A percentile compares a stretch with the other conserved stretches of the same genome.
Conservation (phyloP, 495 filamentous ascomycete species). For the Thermothielavioides terrestris region DNA sequence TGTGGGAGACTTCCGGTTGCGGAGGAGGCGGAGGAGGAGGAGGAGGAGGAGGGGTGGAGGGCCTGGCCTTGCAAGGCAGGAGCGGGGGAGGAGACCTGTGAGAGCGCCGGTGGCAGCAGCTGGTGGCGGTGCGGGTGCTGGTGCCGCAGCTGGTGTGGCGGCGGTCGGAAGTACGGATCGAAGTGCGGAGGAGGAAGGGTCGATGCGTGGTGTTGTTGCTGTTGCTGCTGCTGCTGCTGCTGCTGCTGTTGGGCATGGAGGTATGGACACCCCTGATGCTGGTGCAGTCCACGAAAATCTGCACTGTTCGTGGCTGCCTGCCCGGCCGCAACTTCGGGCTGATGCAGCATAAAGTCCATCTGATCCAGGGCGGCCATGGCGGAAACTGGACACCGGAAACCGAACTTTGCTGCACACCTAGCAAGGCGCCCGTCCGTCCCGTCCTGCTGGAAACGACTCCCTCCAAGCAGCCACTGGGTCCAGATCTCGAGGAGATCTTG, state of each 20-base stretch:
- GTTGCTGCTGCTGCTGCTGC: slow-evolving; percentile 2
- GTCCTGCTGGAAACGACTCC: too few relatives aligned
- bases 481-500: too few relatives aligned
- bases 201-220: slow-evolving; percentile 9
- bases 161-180: not conserved
- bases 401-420: too few relatives aligned
- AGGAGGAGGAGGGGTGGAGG: not conserved
- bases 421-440: too few relatives aligned
- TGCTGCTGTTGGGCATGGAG: slow-evolving; percentile 1
- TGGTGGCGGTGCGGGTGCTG: not conserved
- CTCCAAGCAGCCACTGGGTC: too few relatives aligned
- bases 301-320: not conserved
- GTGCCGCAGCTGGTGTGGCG: not conserved
- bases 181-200: slow-evolving; percentile 3
- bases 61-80: not conserved
- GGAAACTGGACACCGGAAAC: too few relatives aligned
- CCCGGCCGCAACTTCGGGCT: slow-evolving; percentile 1
- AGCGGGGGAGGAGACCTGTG: not conserved
- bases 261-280: slow-evolving; percentile 10
- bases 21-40: too few relatives aligned
- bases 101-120: not conserved
- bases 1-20: not conserved
- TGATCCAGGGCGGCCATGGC: slow-evolving; percentile 12
- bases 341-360: slow-evolving; percentile 19
- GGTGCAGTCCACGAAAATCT: slow-evolving; percentile 1